Evolutionary conservation across 192 early-diverging fungal genomes (phyloP).

Genomic region (Coemansia erecta): DNA sequence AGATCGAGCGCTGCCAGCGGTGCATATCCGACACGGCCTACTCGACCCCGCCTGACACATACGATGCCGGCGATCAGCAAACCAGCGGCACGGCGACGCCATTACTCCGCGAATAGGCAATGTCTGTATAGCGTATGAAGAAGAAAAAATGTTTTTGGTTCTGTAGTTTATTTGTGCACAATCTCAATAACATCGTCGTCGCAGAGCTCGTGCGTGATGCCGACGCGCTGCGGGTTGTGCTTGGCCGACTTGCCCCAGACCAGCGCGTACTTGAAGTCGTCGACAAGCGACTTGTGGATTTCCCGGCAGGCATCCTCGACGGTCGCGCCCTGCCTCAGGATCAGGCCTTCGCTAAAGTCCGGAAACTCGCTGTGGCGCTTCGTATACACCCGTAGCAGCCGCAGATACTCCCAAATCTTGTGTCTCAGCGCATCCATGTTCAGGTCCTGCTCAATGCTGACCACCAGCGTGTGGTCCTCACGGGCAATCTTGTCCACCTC

Average conservation of each 20-base stretch:
- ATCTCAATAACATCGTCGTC: constrained; percentile 95
- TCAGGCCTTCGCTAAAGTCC: constrained; percentile 89
- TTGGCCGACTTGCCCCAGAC: constrained; percentile 97
- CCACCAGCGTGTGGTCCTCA: constrained; percentile 85
- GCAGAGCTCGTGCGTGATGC: constrained; percentile 74
- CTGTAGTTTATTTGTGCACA: constrained; percentile 57
- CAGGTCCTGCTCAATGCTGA: constrained; percentile 86
- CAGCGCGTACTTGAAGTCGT: constrained; percentile 92
- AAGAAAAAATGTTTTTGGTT: neutral
- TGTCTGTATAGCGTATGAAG: neutral
- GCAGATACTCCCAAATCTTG: constrained; percentile 86
- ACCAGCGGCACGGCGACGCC: too few relatives aligned
- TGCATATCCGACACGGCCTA: constrained; percentile 21
- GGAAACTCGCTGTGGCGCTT: constrained; percentile 94
- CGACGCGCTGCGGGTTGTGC: constrained; percentile 95
- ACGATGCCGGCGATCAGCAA: too few relatives aligned
- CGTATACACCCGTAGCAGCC: constrained; percentile 91
- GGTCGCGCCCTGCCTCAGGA: constrained; percentile 77
- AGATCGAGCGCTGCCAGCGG: constrained; percentile 42
- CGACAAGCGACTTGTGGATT: constrained; percentile 84
- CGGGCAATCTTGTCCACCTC: constrained; percentile 92
- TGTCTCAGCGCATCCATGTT: constrained; percentile 92
- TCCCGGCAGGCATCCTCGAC: constrained; percentile 83
- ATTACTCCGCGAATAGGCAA: too few relatives aligned
- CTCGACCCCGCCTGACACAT: too few relatives aligned